phyloP scores from a whole-genome alignment of 306 rosid species.

The Mucuna pruriens region DNA sequence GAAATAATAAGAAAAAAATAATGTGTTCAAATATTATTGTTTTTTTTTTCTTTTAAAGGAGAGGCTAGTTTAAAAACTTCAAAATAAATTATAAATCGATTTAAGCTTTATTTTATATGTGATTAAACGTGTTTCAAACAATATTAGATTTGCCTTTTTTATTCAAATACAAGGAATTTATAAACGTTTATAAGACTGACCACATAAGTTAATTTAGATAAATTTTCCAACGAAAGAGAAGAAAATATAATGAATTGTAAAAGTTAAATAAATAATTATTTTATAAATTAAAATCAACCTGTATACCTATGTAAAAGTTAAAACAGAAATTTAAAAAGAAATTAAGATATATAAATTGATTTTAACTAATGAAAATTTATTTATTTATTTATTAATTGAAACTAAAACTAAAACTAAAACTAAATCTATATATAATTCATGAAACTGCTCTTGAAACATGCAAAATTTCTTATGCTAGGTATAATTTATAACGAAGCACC shows the following conservation, averaged over 20 bases:
- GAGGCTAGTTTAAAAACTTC: neutral
- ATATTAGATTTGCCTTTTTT: neutral
- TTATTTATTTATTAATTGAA: no score
- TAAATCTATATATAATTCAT: no score
- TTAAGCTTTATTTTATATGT: neutral
- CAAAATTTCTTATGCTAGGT: neutral
- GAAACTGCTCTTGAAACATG: slow-evolving; percentile 13
- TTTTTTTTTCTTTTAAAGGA: no score
- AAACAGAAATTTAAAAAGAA: no score
- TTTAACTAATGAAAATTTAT: no score
- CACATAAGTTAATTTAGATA: neutral
- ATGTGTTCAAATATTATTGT: no score
- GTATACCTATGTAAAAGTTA: no score
- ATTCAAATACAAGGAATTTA: slow-evolving; percentile 22
- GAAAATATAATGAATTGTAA: neutral
- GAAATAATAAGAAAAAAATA: no score
- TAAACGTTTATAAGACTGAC: neutral
- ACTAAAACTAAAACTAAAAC: no score
- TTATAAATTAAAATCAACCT: neutral
- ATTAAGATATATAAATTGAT: neutral
- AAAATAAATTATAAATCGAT: neutral
- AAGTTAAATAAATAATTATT: neutral
- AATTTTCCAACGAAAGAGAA: neutral
- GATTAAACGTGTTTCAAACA: neutral
- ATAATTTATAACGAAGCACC: neutral